Conservation (phyloP, 2,329 filamentous ascomycete genomes). For the Bipolaris gigantea region DNA sequence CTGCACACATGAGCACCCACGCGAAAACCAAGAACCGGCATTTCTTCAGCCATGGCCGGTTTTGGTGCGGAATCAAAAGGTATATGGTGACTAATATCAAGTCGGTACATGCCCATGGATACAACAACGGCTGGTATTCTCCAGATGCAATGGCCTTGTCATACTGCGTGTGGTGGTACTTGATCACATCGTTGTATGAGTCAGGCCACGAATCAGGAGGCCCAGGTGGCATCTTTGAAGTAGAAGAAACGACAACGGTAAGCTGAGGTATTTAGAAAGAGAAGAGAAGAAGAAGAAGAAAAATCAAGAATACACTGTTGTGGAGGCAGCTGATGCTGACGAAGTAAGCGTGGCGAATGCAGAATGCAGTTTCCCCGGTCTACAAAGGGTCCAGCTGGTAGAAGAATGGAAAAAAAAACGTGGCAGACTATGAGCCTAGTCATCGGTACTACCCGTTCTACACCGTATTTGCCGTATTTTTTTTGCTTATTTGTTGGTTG, state of each 20-base stretch:
- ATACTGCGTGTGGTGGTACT: slow-evolving; percentile 47
- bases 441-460: too few relatives aligned
- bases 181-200: slow-evolving; percentile 39
- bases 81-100: slow-evolving; percentile 51
- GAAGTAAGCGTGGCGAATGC: slow-evolving; percentile 16
- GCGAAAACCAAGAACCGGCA: slow-evolving; percentile 52
- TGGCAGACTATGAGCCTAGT: too few relatives aligned
- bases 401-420: too few relatives aligned
- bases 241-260: slow-evolving; percentile 3
- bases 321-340: slow-evolving; percentile 9
- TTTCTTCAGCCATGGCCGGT: slow-evolving; percentile 44
- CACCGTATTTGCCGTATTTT: too few relatives aligned
- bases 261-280: slow-evolving; percentile 3
- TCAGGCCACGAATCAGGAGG: slow-evolving; percentile 29
- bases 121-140: slow-evolving; percentile 48
- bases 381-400: too few relatives aligned
- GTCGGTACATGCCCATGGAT: slow-evolving; percentile 48
- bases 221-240: slow-evolving; percentile 16
- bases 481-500: too few relatives aligned
- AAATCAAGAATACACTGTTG: background rate
- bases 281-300: background rate
- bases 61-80: slow-evolving; percentile 54
- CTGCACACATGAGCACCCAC: slow-evolving; percentile 48
- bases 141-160: slow-evolving; percentile 45
- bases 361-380: slow-evolving; percentile 2